Percentiles rank a stretch among this genome's conserved stretches.
phyloP scores from a whole-genome alignment of 176 grass and related monocot genomes.

The Urochloa ruziziensis region DNA sequence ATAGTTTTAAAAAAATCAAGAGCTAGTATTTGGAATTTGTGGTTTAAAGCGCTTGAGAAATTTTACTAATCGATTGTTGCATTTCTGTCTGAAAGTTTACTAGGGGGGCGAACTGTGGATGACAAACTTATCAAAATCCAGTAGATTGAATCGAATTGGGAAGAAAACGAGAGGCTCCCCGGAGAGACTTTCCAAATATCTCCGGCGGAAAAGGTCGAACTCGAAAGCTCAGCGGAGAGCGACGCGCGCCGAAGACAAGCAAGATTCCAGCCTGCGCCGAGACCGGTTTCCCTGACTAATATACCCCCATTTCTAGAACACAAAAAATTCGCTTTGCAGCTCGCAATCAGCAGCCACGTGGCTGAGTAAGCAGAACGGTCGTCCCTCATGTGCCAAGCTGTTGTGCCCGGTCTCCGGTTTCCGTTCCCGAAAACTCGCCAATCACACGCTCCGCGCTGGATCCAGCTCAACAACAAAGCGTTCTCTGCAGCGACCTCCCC shows the following conservation, averaged over 20 bases:
- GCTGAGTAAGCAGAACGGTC: background rate
- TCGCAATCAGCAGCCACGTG: background rate
- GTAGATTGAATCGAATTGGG: no score
- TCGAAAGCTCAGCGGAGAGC: slow-evolving; percentile 2
- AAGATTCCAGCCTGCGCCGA: background rate
- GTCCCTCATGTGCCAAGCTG: background rate
- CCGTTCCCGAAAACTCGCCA: background rate
- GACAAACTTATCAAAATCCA: background rate
- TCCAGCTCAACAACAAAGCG: no score
- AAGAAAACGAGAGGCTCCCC: no score
- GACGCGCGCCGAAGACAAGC: background rate
- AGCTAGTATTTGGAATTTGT: no score
- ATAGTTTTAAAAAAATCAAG: no score
- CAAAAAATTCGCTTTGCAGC: background rate
- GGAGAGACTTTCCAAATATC: background rate
- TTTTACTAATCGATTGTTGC: no score
- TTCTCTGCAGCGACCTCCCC: background rate
- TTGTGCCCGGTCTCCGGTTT: background rate
- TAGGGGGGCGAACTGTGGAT: background rate
- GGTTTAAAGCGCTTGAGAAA: no score
- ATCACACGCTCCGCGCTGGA: background rate
- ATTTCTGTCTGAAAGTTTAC: background rate
- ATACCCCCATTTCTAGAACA: background rate
- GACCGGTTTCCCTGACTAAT: background rate
- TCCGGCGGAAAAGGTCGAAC: no score